Evolutionary conservation across 169 alveolate species (phyloP), one percentile per base, ranked within the genome.

Genomic region (Eimeria acervulina): DNA sequence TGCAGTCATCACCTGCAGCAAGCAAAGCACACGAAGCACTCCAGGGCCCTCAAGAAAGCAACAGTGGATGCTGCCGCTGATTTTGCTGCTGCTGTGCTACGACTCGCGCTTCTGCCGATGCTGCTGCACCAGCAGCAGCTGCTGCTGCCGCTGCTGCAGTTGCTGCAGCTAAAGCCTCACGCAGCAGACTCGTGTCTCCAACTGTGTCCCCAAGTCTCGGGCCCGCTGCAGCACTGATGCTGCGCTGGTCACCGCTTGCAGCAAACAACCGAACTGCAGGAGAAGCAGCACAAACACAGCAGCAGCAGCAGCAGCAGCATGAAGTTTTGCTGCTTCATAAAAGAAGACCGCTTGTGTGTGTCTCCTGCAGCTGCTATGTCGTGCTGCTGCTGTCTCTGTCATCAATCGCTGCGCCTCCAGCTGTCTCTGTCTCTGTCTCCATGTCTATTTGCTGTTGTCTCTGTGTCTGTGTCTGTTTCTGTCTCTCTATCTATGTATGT

Each of bases 211-310:
- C 23, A 63, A 5, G 19, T 66, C 94, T 4, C 85, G 38, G 19
- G 81, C 84, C 7, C 94, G 68, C 94, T 88, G 94, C 94, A 88
- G 94, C 85, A 88, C 85, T 5, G 84, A 66, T 2, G 94, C 94
- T 33, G 81, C 85, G 33, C 44, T 38, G 33, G 68, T 61, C 31
- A 88, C 85, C 5, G 85, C 42, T 85, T 88, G 94, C 94, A 88
- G 94, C 94, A 88, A 78, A 40, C 85, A 88, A 3, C 94, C 94
- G 38, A 88, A 61, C 85, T 61, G 85, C 84, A 61, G 42, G 52
- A 85, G 94, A 84, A 88, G 52, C 23, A 61, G 40, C 83, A 85
- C 6, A 51, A 51, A 51, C 59, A 70, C 28, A 85, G 47, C 31
- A 15, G 90, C 40, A 47, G 44, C 21, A 21, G 89, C 17, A 47